Evolutionary conservation across 2,329 filamentous ascomycete species (phyloP).

Genomic region (Ophiosphaerella narmari): DNA sequence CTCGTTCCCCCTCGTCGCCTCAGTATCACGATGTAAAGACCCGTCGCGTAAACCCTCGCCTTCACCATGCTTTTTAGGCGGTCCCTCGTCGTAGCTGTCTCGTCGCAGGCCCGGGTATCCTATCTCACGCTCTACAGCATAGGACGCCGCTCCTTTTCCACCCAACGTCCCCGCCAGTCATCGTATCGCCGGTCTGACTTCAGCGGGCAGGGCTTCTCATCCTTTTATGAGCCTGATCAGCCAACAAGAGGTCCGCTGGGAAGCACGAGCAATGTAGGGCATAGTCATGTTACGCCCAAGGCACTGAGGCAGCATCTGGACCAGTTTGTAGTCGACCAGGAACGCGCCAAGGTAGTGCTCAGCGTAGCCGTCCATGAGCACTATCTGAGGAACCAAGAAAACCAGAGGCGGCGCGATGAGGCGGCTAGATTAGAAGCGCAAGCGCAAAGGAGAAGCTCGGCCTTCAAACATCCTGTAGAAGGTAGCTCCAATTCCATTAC

Average conservation of each 20-base stretch:
- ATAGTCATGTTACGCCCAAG: conserved; percentile 64
- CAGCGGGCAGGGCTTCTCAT: conserved; percentile 64
- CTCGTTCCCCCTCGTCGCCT: conserved; percentile 19
- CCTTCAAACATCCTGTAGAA: conserved; percentile 76
- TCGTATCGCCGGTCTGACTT: conserved; percentile 67
- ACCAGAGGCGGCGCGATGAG: conserved; percentile 77
- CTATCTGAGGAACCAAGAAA: conserved; percentile 82
- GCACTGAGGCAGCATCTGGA: conserved; percentile 87
- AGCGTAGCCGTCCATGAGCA: conserved; percentile 96
- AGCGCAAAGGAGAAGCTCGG: conserved; percentile 70
- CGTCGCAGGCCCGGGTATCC: conserved; percentile 47
- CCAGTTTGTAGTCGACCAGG: conserved; percentile 94
- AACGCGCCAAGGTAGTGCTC: conserved; percentile 90
- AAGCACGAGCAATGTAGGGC: conserved; percentile 61
- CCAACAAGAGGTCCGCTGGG: conserved; percentile 68
- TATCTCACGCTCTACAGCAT: conserved; percentile 45
- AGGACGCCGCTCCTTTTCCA: conserved; percentile 39
- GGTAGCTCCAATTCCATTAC: conserved; percentile 53
- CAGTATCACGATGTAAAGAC: conserved; percentile 21
- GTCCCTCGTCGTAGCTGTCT: conserved; percentile 36
- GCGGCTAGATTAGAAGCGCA: conserved; percentile 75
- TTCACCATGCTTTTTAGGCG: conserved; percentile 27
- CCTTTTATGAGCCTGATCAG: conserved; percentile 65
- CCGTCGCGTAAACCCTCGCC: conserved; percentile 4
- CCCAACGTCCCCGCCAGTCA: conserved; percentile 43